A percentile compares a stretch with the other conserved stretches of the same genome.
Evolutionary conservation across 169 alveolate species (phyloP).

Genomic region (Theileria annulata): DNA sequence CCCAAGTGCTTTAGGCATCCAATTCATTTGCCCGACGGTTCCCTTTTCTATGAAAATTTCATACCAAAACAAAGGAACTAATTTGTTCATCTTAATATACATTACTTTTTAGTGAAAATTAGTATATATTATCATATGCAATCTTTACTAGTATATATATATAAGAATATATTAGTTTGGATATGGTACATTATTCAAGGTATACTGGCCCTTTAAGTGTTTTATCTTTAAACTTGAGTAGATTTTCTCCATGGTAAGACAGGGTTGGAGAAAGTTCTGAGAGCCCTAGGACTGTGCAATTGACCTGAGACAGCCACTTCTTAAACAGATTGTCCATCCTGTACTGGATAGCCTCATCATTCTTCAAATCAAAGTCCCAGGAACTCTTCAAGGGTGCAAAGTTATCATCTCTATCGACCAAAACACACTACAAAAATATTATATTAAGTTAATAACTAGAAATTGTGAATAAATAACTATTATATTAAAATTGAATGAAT

Average conservation of each 20-base stretch:
- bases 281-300: slow-evolving; percentile 42
- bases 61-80: background rate
- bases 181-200: slow-evolving; percentile 21
- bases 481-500: too few relatives aligned
- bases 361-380: slow-evolving; percentile 28
- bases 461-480: too few relatives aligned
- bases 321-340: slow-evolving; percentile 29
- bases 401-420: slow-evolving; percentile 40
- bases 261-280: slow-evolving; percentile 43
- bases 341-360: slow-evolving; percentile 45
- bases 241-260: slow-evolving; percentile 45
- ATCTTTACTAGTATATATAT: background rate
- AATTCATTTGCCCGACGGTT: slow-evolving; percentile 74
- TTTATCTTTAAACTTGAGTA: slow-evolving; percentile 20
- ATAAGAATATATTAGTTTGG: background rate
- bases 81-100: background rate
- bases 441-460: too few relatives aligned
- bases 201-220: slow-evolving; percentile 34
- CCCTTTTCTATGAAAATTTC: background rate
- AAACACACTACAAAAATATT: slow-evolving; percentile 25
- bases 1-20: slow-evolving; percentile 72
- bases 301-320: slow-evolving; percentile 35
- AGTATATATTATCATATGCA: background rate
- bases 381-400: slow-evolving; percentile 54
- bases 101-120: background rate